A percentile compares a stretch with the other conserved stretches of the same genome.
These are phyloP conservation scores for Jaltomata sinuosa DNA, from an alignment of 257 asterid genomes.

Conservation along the genomic window DNA sequence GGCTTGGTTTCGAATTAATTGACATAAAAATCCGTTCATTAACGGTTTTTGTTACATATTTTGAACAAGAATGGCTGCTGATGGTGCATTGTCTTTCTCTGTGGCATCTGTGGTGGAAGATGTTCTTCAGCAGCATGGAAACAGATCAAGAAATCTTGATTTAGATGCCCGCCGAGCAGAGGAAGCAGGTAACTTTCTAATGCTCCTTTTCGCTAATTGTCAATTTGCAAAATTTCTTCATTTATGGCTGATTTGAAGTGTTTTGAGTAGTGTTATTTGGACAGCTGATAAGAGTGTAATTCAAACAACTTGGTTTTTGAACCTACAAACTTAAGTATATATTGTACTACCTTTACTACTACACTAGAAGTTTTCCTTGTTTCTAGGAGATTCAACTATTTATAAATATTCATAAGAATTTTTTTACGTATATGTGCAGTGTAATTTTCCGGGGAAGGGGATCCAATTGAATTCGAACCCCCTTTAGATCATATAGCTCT, in stretches of 20 bases:
- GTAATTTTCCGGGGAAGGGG: background rate
- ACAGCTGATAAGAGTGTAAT: background rate
- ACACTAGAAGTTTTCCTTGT: background rate
- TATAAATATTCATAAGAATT: background rate
- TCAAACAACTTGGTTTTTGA: background rate
- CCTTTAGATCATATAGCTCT: background rate
- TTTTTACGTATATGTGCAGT: background rate
- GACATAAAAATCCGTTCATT: background rate
- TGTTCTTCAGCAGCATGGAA: conserved; percentile 95
- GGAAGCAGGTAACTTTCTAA: conserved; percentile 64
- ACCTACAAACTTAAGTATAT: background rate
- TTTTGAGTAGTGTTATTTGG: background rate
- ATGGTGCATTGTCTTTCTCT: conserved; percentile 55
- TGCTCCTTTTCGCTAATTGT: background rate
- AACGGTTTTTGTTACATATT: background rate
- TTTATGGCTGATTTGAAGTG: background rate
- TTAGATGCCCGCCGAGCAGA: conserved; percentile 86
- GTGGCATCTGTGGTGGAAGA: conserved; percentile 90
- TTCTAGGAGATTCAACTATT: background rate
- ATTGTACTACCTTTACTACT: background rate
- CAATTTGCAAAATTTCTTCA: background rate
- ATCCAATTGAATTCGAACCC: background rate
- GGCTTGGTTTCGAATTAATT: background rate
- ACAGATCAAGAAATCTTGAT: conserved; percentile 65
- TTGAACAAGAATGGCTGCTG: conserved; percentile 33